Evolutionary conservation across 306 rosid species (phyloP), one percentile per base, ranked within the genome.

Genomic region (Cucurbita ficifolia): DNA sequence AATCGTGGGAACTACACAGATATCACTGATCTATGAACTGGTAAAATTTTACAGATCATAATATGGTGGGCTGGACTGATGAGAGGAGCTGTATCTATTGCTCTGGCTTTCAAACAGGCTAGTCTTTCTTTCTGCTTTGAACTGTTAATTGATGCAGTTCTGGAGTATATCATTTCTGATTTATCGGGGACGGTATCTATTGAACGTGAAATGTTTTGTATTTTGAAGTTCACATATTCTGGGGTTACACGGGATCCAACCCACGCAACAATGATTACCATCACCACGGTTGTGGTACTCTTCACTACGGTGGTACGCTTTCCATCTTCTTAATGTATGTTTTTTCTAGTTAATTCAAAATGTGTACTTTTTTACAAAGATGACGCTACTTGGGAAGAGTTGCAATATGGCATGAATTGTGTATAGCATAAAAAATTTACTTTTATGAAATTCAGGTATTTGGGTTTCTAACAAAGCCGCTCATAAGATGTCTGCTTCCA

Each of bases 31-130:
- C 38, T 74, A 63, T 10, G 6, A 36, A 11, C 29, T 18, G 61
- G 56, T 40, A 10, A 29, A 33, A 57, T 57, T 35, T 17, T 81
- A 36, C 76, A 93, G 97, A 72, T 84, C 78, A 73, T 88, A 70
- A 87, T 93, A 77, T 93, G 98, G 92, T 93, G 98, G 98, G 97
- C 97, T 10, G 96, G 98, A 13, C 88, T 93, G 22, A 93, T 93
- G 82, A 82, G 97, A 72, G 98, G 97, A 67, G 98, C 97, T 18
- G 97, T 93, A 43, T 93, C 97, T 33, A 87, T 93, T 76, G 98
- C 98, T 76, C 70, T 93, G 80, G 98, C 98, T 74, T 93, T 93
- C 79, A 88, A 90, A 85, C 94, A 90, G 86, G 98, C 86, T 29
- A 60, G 12, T 7, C 59, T 75, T 46, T 57, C 24, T 53, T 18